phyloP scores from a whole-genome alignment of 768 basidiomycete genomes.

The Krasilnikovozyma curviuscula region DNA sequence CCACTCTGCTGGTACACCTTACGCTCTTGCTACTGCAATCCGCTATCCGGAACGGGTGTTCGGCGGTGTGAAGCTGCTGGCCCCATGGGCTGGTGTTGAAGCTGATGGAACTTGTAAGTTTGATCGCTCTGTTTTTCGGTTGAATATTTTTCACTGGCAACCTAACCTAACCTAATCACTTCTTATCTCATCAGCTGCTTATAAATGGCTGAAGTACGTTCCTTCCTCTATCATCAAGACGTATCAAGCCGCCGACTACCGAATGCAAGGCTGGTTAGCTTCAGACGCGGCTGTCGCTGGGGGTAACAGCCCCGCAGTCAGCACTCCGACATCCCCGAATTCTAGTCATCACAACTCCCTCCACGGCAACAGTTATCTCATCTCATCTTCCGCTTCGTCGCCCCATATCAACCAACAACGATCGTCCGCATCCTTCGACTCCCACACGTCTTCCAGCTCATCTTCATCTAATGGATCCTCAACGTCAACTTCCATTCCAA shows the following conservation, averaged over 20 bases:
- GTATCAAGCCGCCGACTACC: conserved; percentile 94
- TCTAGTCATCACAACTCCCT: too few species aligned
- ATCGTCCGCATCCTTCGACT: too few species aligned
- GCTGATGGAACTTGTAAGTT: conserved; percentile 44
- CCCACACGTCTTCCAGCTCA: too few species aligned
- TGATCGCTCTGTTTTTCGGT: background rate
- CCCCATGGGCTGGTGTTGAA: conserved; percentile 87
- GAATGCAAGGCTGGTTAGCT: conserved; percentile 90
- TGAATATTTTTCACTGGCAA: background rate
- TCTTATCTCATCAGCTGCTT: conserved; percentile 38
- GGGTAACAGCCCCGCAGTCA: too few species aligned
- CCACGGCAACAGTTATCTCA: too few species aligned
- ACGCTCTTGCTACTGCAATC: conserved; percentile 72
- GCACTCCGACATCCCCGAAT: too few species aligned
- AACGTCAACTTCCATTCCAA: too few species aligned
- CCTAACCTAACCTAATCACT: background rate
- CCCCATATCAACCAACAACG: too few species aligned
- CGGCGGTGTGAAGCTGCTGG: conserved; percentile 70
- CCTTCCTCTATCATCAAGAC: conserved; percentile 82
- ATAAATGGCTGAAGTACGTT: conserved; percentile 93
- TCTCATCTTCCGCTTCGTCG: too few species aligned
- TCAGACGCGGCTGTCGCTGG: too few species aligned
- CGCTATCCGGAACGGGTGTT: conserved; percentile 51
- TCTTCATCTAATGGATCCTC: too few species aligned
- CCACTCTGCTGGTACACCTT: conserved; percentile 88